phyloP scores from a whole-genome alignment of 352 stramenopile genomes.

The Peronospora belbahrii region DNA sequence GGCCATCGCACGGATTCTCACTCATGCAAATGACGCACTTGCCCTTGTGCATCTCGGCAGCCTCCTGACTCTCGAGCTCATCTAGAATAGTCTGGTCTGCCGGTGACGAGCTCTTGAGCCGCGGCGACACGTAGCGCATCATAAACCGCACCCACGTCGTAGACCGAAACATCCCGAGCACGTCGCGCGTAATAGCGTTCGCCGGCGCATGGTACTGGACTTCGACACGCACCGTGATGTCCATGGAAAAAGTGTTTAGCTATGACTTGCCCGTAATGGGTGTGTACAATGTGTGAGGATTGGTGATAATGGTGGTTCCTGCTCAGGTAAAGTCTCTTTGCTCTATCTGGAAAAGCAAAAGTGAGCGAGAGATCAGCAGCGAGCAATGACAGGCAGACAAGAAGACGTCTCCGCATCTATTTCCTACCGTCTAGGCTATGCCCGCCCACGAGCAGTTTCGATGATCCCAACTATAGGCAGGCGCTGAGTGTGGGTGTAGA shows the following conservation, averaged over 20 bases:
- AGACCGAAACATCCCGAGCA: slow-evolving; percentile 63
- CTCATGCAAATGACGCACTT: slow-evolving; percentile 89
- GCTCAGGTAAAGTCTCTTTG: slow-evolving; percentile 9
- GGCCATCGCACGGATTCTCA: slow-evolving; percentile 43
- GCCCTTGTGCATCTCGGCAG: slow-evolving; percentile 23
- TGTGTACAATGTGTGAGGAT: slow-evolving; percentile 1
- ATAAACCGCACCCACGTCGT: slow-evolving; percentile 75
- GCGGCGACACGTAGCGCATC: slow-evolving; percentile 65
- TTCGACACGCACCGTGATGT: slow-evolving; percentile 62
- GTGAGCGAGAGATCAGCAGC: slow-evolving; percentile 15
- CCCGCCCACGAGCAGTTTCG: slow-evolving; percentile 30
- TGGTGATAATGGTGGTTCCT: not conserved
- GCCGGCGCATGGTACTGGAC: slow-evolving; percentile 62
- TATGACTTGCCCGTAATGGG: slow-evolving; percentile 11
- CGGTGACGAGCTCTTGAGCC: slow-evolving; percentile 58
- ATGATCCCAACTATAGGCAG: slow-evolving; percentile 18
- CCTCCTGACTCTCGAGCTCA: slow-evolving; percentile 32
- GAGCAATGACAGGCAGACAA: slow-evolving; percentile 4
- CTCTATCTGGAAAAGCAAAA: slow-evolving; percentile 24
- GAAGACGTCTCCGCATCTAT: slow-evolving; percentile 7
- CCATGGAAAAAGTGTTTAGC: slow-evolving; percentile 25
- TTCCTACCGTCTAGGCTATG: slow-evolving; percentile 18
- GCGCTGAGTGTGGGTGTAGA: not conserved
- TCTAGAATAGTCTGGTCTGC: slow-evolving; percentile 49
- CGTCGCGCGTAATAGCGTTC: slow-evolving; percentile 35